phyloP scores from a whole-genome alignment of 2,329 filamentous ascomycete species.

The Chrysosphaeria jannelii region DNA sequence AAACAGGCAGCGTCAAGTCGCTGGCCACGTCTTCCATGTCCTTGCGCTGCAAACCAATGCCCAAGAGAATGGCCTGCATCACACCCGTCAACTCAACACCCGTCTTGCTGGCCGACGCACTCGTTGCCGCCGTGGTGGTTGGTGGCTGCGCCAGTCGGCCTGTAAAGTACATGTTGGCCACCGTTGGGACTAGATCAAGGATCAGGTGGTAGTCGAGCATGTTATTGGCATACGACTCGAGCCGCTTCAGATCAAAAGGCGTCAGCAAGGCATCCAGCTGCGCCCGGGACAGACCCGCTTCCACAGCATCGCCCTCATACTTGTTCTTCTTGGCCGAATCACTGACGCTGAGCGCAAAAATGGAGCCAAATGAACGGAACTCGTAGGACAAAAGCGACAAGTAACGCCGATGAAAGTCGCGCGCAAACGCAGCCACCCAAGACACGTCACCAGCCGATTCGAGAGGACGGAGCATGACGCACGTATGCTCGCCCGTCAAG shows the following conservation, averaged over 20 bases:
- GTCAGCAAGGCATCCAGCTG: constrained; percentile 55
- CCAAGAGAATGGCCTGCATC: constrained; percentile 67
- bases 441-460: constrained; percentile 27
- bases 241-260: constrained; percentile 78
- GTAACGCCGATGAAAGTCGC: constrained; percentile 90
- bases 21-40: constrained; percentile 51
- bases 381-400: constrained; percentile 70
- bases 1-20: constrained; percentile 42
- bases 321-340: constrained; percentile 45
- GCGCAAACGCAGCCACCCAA: constrained; percentile 75
- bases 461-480: constrained; percentile 79
- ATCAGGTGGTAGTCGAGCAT: constrained; percentile 96
- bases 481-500: constrained; percentile 87
- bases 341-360: constrained; percentile 61
- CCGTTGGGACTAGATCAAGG: constrained; percentile 60
- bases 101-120: background rate
- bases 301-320: constrained; percentile 21
- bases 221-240: constrained; percentile 89
- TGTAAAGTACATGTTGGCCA: constrained; percentile 63
- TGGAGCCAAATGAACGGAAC: constrained; percentile 54
- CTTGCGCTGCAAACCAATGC: constrained; percentile 73
- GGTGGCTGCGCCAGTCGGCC: constrained; percentile 27
- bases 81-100: constrained; percentile 47
- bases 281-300: constrained; percentile 27
- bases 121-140: constrained; percentile 1